phyloP scores from a whole-genome alignment of 1,139 yeast species.

The Sugiyamaella neomexicana region DNA sequence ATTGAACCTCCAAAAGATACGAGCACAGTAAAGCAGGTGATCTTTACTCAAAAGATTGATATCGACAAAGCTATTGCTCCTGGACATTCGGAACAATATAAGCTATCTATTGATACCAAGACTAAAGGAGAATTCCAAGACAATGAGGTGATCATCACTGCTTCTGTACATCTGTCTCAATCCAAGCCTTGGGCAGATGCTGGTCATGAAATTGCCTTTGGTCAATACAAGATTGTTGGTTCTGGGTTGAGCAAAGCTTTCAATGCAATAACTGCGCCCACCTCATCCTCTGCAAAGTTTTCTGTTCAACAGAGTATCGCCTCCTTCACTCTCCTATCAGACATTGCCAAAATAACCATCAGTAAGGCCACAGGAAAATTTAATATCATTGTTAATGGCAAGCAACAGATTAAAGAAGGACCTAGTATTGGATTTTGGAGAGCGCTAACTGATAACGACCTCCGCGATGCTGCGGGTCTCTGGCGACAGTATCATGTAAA shows the following conservation, averaged over 20 bases:
- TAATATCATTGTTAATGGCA: slow-evolving; percentile 24
- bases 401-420: slow-evolving; percentile 22
- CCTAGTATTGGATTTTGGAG: slow-evolving; percentile 37
- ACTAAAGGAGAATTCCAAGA: slow-evolving; percentile 5
- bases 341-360: slow-evolving; percentile 16
- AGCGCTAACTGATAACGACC: slow-evolving; percentile 42
- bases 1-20: slow-evolving; percentile 3
- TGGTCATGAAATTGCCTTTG: slow-evolving; percentile 39
- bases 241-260: slow-evolving; percentile 2
- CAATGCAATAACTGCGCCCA: background rate
- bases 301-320: slow-evolving; percentile 11
- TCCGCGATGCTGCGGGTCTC: slow-evolving; percentile 18
- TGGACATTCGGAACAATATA: slow-evolving; percentile 8
- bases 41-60: slow-evolving; percentile 5
- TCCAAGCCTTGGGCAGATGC: slow-evolving; percentile 29
- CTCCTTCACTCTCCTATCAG: slow-evolving; percentile 5
- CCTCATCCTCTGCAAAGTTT: background rate
- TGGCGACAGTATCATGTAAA: slow-evolving; percentile 29
- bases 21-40: background rate
- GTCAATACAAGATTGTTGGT: slow-evolving; percentile 28
- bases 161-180: slow-evolving; percentile 21
- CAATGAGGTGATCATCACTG: slow-evolving; percentile 22
- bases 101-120: slow-evolving; percentile 11
- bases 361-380: slow-evolving; percentile 26
- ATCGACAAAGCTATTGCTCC: slow-evolving; percentile 14